phyloP scores from a whole-genome alignment of 108 stramenopile species.

The Fistulifera pelliculosa region DNA sequence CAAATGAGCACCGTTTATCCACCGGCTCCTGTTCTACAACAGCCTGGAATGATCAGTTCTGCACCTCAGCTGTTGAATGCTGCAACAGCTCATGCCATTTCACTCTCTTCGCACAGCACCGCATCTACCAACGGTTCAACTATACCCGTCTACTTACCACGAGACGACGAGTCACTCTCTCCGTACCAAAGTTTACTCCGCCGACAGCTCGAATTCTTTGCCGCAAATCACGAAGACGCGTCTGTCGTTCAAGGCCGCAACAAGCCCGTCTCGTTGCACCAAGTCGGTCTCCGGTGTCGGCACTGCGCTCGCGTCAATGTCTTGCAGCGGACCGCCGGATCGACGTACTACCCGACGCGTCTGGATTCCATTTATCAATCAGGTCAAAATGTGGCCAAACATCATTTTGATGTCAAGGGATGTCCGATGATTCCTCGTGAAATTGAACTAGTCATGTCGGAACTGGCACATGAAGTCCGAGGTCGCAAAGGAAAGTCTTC shows the following conservation, averaged over 20 bases:
- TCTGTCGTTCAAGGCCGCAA: conserved; percentile 36
- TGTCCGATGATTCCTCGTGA: conserved; percentile 25
- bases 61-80: too few relatives aligned
- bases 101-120: too few relatives aligned
- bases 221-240: conserved; percentile 24
- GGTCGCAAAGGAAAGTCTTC: conserved; percentile 29
- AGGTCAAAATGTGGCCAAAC: conserved; percentile 36
- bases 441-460: conserved; percentile 20
- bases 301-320: conserved; percentile 26
- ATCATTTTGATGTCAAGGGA: conserved; percentile 23
- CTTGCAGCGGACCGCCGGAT: conserved; percentile 12
- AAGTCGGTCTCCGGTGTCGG: conserved; percentile 45
- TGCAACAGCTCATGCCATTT: too few relatives aligned
- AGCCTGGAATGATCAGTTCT: too few relatives aligned
- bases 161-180: conserved; percentile 33
- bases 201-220: conserved; percentile 38
- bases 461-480: conserved; percentile 6
- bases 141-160: conserved; percentile 2
- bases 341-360: conserved; percentile 36
- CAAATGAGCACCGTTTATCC: too few relatives aligned
- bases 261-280: conserved; percentile 26
- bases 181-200: conserved; percentile 39
- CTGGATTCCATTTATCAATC: conserved; percentile 31
- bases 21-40: too few relatives aligned
- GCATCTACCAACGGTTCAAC: too few relatives aligned